A percentile compares a stretch with the other conserved stretches of the same genome.
phyloP scores from a whole-genome alignment of 2,329 filamentous ascomycete species.

The Verticillium albo-atrum region DNA sequence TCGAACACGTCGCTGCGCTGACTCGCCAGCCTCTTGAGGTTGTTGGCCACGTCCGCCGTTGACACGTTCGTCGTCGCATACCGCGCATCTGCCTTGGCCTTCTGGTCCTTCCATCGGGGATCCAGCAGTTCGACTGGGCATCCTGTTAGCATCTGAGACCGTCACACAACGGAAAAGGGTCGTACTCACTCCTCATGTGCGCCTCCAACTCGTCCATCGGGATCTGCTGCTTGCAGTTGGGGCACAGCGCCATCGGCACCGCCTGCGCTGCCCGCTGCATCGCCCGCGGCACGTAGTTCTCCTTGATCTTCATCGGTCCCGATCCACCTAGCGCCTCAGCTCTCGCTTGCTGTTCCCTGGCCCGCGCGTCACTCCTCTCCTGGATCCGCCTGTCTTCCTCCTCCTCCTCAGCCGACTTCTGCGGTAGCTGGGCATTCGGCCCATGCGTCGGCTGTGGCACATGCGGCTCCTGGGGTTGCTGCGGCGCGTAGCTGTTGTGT shows the following conservation, averaged over 20 bases:
- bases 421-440: conserved; percentile 18
- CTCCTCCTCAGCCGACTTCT: conserved; percentile 45
- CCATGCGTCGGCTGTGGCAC: conserved; percentile 20
- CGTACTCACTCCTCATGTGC: conserved; percentile 76
- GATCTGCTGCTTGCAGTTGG: conserved; percentile 89
- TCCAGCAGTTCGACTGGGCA: conserved; percentile 78
- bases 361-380: conserved; percentile 55
- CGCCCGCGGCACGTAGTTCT: conserved; percentile 86
- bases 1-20: conserved; percentile 88
- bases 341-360: conserved; percentile 70
- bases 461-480: conserved; percentile 17
- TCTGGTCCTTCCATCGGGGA: conserved; percentile 93
- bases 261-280: conserved; percentile 64
- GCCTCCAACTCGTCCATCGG: conserved; percentile 83
- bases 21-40: conserved; percentile 89
- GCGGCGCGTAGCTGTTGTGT: conserved; percentile 36
- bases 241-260: conserved; percentile 71
- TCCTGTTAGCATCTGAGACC: conserved; percentile 25
- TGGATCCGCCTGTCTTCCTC: conserved; percentile 61
- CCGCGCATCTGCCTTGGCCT: conserved; percentile 80
- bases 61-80: conserved; percentile 82
- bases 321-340: conserved; percentile 68
- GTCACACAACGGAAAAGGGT: not conserved
- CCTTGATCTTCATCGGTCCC: conserved; percentile 81
- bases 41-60: conserved; percentile 83